Base-by-base conservation (phyloP, 495 filamentous ascomycete species). In the Penicillium alfredii region DNA sequence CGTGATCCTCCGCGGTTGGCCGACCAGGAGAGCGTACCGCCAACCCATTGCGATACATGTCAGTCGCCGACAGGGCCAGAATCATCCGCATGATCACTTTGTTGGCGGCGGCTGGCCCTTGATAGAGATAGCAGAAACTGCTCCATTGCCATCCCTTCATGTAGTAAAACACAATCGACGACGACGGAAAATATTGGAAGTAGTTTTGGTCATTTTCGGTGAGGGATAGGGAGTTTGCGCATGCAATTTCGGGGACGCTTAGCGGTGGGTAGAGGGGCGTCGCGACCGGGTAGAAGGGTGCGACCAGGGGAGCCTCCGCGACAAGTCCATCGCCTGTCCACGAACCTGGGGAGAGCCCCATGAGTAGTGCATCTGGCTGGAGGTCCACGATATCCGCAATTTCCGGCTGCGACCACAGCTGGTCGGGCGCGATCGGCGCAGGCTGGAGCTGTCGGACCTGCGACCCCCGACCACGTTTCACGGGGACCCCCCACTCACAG, bases 81-180 rank as follows among this genome's bases (percentile, higher is more conserved):
- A 68, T 58, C 64, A 68, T 68, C 8, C 64, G 60, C 64, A 68
- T 68, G 10, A 68, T 64, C 9, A 68, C 48, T 34, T 59, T 68
- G 39, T 59, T 68, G 1, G 55, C 50, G 8, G 51, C 36, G 3
- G 64, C 61, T 1, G 61, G 61, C 1, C 60, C 60, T 30, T 62
- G 51, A 22, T 68, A 68, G 3, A 68, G 55, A 30, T 64, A 68
- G 16, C 53, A 51, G 30, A 68, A 55, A 21, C 61, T 57, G 40
- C 61, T 68, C 64, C 64, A 68, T 24, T 55, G 39, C 61, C 61
- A 68, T 20, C 53, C 44, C 40, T 68, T 68, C 56, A 68, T 65
- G 24, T 68, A 68, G 38, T 65, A 68, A 30, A 53, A 63, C 0
- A 68, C 55, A 14, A 65, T 49, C 0, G 58, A 65, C 4, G 64